Percentiles rank a stretch among this genome's conserved stretches.
Conservation (phyloP, 1,284 basidiomycete species). For the Cerrena zonata region DNA sequence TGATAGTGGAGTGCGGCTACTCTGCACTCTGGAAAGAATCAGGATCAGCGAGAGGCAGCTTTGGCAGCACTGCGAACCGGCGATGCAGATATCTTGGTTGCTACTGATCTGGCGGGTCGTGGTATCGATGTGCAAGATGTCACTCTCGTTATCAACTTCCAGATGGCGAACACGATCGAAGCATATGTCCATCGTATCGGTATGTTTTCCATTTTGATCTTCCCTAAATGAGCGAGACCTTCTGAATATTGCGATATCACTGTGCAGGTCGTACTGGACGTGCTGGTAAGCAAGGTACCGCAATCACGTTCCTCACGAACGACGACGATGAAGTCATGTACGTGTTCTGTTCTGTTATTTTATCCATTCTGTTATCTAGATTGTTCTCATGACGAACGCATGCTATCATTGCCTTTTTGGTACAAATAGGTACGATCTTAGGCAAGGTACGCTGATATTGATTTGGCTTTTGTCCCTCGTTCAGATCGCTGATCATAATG, state of each 20-base stretch:
- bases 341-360: conserved; percentile 29
- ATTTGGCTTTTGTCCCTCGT: conserved; percentile 8
- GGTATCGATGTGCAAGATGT: conserved; percentile 99
- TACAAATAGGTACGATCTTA: conserved; percentile 73
- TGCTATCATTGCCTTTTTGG: conserved; percentile 2
- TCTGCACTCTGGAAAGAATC: conserved; percentile 94
- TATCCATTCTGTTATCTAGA: neutral
- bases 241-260: conserved; percentile 4
- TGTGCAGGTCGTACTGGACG: conserved; percentile 84
- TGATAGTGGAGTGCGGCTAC: conserved; percentile 79
- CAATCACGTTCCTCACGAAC: conserved; percentile 94
- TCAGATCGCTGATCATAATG: conserved; percentile 5
- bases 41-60: conserved; percentile 92
- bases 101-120: conserved; percentile 94
- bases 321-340: conserved; percentile 96
- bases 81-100: conserved; percentile 81
- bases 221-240: neutral
- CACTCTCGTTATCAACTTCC: conserved; percentile 92
- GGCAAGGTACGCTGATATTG: conserved; percentile 55
- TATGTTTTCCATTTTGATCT: conserved; percentile 26
- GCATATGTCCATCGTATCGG: conserved; percentile 97
- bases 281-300: conserved; percentile 87
- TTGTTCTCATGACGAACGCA: neutral
- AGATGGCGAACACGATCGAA: conserved; percentile 94
- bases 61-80: conserved; percentile 82